Conservation (phyloP, 176 grass and related monocot genomes). For the Oryza officinalis region DNA sequence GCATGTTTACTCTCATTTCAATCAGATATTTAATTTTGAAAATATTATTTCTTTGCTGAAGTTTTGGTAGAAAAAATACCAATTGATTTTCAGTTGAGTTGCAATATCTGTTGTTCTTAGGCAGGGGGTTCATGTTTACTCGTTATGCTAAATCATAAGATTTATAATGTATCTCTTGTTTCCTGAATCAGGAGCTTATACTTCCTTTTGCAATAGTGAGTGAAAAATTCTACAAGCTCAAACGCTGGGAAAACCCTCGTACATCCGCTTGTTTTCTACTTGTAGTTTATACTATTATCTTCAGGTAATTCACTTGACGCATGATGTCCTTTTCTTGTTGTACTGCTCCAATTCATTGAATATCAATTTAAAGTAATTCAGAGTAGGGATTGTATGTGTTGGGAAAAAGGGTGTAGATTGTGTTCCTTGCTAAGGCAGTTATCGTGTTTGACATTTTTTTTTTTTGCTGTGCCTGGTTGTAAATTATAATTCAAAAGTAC, state of each 20-base stretch:
- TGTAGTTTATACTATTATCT: conserved; percentile 72
- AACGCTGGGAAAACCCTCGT: conserved; percentile 78
- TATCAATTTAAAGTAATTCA: conserved; percentile 1
- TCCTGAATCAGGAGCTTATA: conserved; percentile 74
- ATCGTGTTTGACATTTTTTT: not conserved
- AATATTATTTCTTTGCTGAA: not conserved
- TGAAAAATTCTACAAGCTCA: conserved; percentile 76
- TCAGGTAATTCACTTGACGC: conserved; percentile 52
- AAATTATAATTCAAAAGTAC: not conserved
- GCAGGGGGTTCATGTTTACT: conserved; percentile 9
- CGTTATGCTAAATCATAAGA: conserved; percentile 2
- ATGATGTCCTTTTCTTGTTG: conserved; percentile 22
- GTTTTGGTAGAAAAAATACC: not conserved
- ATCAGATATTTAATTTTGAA: not conserved
- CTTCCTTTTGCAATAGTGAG: conserved; percentile 79
- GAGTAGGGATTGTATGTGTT: conserved; percentile 10
- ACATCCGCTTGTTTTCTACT: conserved; percentile 76
- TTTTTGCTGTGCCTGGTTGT: not conserved
- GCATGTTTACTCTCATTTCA: conserved; percentile 8
- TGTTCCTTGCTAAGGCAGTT: not conserved
- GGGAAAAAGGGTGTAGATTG: not conserved
- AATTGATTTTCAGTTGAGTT: not conserved
- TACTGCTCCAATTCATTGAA: conserved; percentile 6
- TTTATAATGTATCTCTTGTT: conserved; percentile 35
- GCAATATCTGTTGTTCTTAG: not conserved